These are phyloP conservation scores for Solanum megistacrolobum DNA, from an alignment of 257 asterid species.

Conservation along the genomic window DNA sequence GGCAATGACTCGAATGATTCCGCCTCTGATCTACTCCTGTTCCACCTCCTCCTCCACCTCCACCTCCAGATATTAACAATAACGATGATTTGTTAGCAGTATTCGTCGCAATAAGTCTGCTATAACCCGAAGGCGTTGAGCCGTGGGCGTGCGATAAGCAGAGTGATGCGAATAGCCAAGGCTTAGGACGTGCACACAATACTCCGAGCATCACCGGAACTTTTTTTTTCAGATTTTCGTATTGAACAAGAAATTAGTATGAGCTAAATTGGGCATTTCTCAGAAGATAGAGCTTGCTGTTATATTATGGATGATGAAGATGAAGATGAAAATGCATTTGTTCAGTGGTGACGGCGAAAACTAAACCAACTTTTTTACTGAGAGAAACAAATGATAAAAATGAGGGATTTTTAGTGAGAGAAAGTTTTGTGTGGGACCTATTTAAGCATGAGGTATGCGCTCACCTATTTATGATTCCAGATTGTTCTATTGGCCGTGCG, in stretches of 20 bases:
- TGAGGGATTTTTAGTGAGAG: neutral
- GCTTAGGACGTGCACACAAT: slow-evolving; percentile 59
- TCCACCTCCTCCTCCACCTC: neutral
- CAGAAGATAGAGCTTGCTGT: neutral
- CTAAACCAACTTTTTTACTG: neutral
- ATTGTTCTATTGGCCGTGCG: neutral
- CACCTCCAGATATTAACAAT: neutral
- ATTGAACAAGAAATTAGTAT: neutral
- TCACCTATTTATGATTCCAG: neutral
- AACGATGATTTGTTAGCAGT: slow-evolving; percentile 4
- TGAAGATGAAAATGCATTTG: neutral
- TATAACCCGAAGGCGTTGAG: slow-evolving; percentile 24
- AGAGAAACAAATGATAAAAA: neutral
- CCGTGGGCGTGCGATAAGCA: slow-evolving; percentile 33
- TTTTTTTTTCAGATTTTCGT: neutral
- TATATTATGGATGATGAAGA: neutral
- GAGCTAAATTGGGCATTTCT: neutral
- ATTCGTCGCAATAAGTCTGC: slow-evolving; percentile 19
- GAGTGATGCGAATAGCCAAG: slow-evolving; percentile 46
- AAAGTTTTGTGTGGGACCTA: neutral
- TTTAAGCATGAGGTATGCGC: neutral
- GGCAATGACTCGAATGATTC: slow-evolving; percentile 20
- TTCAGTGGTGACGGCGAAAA: neutral
- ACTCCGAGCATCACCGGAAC: slow-evolving; percentile 65
- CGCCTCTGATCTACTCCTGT: slow-evolving; percentile 4